A percentile compares a stretch with the other conserved stretches of the same genome.
These are phyloP conservation scores for Zopfochytrium polystomum DNA, from an alignment of 371 early-diverging fungal species.

Conservation along the genomic window DNA sequence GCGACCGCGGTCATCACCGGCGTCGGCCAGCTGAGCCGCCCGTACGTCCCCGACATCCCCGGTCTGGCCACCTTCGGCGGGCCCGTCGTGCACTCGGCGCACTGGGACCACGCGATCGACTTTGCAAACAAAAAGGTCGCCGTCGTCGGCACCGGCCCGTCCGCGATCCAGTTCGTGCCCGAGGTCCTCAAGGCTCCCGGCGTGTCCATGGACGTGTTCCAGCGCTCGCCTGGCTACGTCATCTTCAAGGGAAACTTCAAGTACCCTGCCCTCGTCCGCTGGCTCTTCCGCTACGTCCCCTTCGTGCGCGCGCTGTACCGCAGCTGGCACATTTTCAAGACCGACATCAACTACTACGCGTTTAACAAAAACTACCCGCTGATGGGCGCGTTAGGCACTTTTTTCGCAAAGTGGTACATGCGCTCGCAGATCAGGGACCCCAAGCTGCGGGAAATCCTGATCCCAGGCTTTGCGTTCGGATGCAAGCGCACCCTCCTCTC, in stretches of 20 bases:
- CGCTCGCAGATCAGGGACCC: too few species aligned
- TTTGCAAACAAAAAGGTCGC: too few species aligned
- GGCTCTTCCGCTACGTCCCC: slow-evolving; percentile 44
- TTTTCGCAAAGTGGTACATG: background rate
- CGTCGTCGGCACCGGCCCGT: slow-evolving; percentile 31
- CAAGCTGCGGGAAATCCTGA: slow-evolving; percentile 40
- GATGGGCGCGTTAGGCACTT: background rate
- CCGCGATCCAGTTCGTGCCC: slow-evolving; percentile 52
- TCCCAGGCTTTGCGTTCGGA: slow-evolving; percentile 46
- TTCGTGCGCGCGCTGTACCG: slow-evolving; percentile 18
- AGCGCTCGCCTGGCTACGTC: slow-evolving; percentile 52
- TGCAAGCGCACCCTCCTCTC: slow-evolving; percentile 58
- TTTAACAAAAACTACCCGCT: slow-evolving; percentile 1
- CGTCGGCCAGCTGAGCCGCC: slow-evolving; percentile 49
- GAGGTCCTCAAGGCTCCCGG: slow-evolving; percentile 41
- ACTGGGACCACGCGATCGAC: slow-evolving; percentile 22
- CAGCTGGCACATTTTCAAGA: too few species aligned
- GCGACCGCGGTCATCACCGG: slow-evolving; percentile 36
- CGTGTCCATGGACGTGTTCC: slow-evolving; percentile 47
- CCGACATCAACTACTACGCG: slow-evolving; percentile 3
- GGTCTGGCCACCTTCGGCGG: slow-evolving; percentile 44
- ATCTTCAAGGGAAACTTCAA: slow-evolving; percentile 29
- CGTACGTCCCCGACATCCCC: slow-evolving; percentile 50
- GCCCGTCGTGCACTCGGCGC: slow-evolving; percentile 30
- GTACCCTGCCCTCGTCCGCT: slow-evolving; percentile 29